Evolutionary conservation across 2,329 filamentous ascomycete genomes (phyloP).

Genomic region (Hymenoscyphus linearis): DNA sequence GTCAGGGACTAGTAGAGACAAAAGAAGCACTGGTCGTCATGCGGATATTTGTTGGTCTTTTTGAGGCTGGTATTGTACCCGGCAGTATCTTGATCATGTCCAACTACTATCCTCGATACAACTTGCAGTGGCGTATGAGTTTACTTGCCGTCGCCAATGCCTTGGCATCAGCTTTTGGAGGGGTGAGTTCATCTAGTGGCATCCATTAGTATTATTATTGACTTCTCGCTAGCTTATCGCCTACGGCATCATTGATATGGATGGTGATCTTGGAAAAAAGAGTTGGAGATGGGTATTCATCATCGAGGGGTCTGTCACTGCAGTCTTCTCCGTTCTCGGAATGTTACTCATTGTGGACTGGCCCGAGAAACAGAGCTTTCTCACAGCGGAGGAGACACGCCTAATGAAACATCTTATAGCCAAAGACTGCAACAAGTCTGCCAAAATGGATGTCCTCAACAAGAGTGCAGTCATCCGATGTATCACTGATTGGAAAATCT

Average conservation of each 20-base stretch:
- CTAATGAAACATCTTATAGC: conserved; percentile 2
- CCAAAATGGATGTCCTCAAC: conserved; percentile 4
- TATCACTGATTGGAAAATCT: conserved; percentile 3
- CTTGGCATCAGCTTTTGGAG: conserved; percentile 2
- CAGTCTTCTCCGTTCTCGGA: background rate
- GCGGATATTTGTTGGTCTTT: conserved; percentile 3
- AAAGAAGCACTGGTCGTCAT: background rate
- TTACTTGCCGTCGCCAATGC: conserved; percentile 1
- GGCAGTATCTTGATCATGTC: conserved; percentile 1
- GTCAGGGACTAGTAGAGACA: conserved; percentile 2
- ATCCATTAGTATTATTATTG: background rate
- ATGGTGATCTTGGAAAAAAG: conserved; percentile 40
- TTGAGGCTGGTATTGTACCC: conserved; percentile 4
- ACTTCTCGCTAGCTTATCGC: conserved; percentile 35
- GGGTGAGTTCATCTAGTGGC: background rate
- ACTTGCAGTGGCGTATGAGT: conserved; percentile 7
- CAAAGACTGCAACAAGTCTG: conserved; percentile 4
- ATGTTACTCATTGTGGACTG: conserved; percentile 5
- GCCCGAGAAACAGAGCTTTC: conserved; percentile 5
- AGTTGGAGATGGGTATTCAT: conserved; percentile 50
- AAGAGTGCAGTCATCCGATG: background rate
- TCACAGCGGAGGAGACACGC: background rate
- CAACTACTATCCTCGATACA: conserved; percentile 5
- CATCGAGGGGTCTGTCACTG: conserved; percentile 38
- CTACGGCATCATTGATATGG: conserved; percentile 41